Evolutionary conservation across 371 early-diverging fungal species (phyloP), one percentile per base, ranked within the genome.

Genomic region (Rhizopus delemar): DNA sequence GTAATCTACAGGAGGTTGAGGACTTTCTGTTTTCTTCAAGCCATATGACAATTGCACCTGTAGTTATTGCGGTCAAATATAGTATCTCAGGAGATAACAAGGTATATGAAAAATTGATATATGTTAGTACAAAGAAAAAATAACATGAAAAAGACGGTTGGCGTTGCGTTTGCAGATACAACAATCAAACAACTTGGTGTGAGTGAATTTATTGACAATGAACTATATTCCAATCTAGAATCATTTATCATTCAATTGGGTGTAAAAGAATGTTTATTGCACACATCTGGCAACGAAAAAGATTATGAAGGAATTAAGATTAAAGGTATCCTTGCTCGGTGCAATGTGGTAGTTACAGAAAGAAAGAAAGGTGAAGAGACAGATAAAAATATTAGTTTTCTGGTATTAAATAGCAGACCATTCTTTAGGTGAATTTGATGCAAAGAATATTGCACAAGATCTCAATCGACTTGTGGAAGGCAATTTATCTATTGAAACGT

Each of bases 171-270:
- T 70, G 87, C 91, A 5, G 96, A 98, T 58, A 88, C 94, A 2
- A 91, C 92, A 0, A 82, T 84, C 34, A 82, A 90, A 16, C 79
- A 74, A 43, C 71, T 97, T 16, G 93, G 93, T 4, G 84, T 96
- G 4, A 65, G 89, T 48, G 92, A 97, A 70, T 96, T 97, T 69
- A 70, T 91, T 28, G 98, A 98, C 75, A 93, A 91, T 65, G 95
- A 96, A 39, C 78, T 91, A 2, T 95, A 89, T 63, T 89, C 94
- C 4, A 95, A 95, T 68, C 83, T 96, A 49, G 96, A 97, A 83
- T 89, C 96, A 1, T 75, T 96, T 28, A 77, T 92, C 39, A 91
- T 96, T 61, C 97, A 96, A 73, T 81, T 94, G 45, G 90, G 91
- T 32, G 93, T 93, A 41, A 94, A 93, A 60, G 98, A 98, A 67